Conservation (phyloP, 169 alveolate genomes). For the Plasmodium berghei region DNA sequence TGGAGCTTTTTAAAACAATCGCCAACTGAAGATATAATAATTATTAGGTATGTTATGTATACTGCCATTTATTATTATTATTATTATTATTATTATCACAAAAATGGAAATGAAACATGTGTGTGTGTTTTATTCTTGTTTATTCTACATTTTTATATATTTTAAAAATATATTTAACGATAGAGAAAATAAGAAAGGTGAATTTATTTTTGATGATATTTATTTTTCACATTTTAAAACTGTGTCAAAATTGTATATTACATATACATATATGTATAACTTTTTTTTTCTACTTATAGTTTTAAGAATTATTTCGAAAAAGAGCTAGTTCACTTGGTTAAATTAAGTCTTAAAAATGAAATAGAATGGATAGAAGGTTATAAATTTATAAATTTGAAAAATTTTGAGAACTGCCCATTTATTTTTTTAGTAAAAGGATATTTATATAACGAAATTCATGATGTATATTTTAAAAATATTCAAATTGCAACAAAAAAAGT, state of each 20-base stretch:
- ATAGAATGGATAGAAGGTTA: background rate
- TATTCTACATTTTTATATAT: background rate
- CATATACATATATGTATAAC: background rate
- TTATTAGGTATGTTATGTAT: conserved; percentile 19
- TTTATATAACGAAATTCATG: background rate
- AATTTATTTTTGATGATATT: background rate
- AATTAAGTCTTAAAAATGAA: conserved; percentile 2
- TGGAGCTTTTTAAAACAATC: background rate
- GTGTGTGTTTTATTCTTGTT: background rate
- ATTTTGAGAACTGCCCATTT: background rate
- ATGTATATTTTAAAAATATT: conserved; percentile 12
- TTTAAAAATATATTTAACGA: background rate
- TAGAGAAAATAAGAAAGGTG: no score
- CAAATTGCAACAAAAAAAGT: conserved; percentile 1
- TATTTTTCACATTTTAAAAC: background rate
- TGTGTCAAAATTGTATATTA: background rate
- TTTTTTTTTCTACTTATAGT: conserved; percentile 13
- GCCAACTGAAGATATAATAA: conserved; percentile 33
- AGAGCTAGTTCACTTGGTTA: background rate
- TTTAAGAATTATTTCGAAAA: conserved; percentile 2
- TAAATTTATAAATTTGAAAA: conserved; percentile 14
- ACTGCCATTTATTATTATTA: background rate
- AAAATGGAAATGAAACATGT: background rate
- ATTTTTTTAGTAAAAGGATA: conserved; percentile 8
- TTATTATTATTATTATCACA: no score